These are phyloP conservation scores for Proliferodiscus dingleyae DNA, from an alignment of 2,329 filamentous ascomycete genomes.

Conservation along the genomic window DNA sequence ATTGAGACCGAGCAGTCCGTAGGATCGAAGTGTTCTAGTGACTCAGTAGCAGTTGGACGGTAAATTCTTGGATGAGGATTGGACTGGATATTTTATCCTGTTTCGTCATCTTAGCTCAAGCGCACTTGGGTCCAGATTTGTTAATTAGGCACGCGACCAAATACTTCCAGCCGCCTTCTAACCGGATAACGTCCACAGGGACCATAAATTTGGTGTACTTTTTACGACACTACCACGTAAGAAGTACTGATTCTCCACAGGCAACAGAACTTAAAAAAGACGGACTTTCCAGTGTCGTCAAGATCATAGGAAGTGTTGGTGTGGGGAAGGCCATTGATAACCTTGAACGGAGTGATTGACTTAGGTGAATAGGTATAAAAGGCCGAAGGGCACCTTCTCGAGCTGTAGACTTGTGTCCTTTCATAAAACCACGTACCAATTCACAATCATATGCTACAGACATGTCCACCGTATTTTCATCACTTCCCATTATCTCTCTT, in stretches of 20 bases:
- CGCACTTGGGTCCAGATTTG: too few relatives aligned
- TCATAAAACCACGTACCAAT: not conserved
- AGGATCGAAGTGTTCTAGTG: too few relatives aligned
- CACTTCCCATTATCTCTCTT: slow-evolving; percentile 40
- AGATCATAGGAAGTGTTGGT: not conserved
- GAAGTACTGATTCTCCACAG: not conserved
- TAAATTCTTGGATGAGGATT: too few relatives aligned
- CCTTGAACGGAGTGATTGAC: too few relatives aligned
- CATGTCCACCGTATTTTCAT: slow-evolving; percentile 31
- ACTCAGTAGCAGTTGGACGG: too few relatives aligned
- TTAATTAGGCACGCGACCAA: too few relatives aligned
- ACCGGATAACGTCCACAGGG: not conserved
- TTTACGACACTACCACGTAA: not conserved
- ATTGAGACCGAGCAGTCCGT: too few relatives aligned
- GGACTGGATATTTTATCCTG: too few relatives aligned
- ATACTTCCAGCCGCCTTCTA: too few relatives aligned
- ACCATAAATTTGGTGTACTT: not conserved
- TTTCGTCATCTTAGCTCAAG: too few relatives aligned
- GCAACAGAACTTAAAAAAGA: not conserved
- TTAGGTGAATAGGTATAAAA: not conserved
- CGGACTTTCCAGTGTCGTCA: not conserved
- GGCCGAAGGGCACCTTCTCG: not conserved
- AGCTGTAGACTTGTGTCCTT: not conserved
- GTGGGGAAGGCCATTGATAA: too few relatives aligned
- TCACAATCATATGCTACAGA: not conserved